Evolutionary conservation across 2,329 filamentous ascomycete species (phyloP).

Genomic region (Exophiala spinifera): DNA sequence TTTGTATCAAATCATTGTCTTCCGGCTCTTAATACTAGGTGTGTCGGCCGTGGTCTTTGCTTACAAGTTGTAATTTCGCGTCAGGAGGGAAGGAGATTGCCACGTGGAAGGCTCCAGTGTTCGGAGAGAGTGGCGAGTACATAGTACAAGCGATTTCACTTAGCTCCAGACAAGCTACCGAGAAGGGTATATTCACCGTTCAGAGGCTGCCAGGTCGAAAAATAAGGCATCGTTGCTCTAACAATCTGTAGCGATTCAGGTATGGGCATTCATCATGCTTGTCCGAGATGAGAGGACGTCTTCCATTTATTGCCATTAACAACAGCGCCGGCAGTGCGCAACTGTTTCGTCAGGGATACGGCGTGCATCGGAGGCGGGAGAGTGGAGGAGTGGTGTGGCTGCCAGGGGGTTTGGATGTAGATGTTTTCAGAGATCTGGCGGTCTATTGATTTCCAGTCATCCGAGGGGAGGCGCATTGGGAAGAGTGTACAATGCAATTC

Average conservation of each 20-base stretch:
- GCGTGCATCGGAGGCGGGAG: not conserved
- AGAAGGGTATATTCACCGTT: not conserved
- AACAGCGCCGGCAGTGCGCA: not conserved
- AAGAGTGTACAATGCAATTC: not conserved
- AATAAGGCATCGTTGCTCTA: not conserved
- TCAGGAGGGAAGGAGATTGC: slow-evolving; percentile 1
- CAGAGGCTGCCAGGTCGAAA: not conserved
- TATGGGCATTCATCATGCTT: not conserved
- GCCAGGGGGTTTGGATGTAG: not conserved
- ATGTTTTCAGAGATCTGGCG: not conserved
- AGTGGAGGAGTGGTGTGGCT: not conserved
- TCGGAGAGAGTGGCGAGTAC: not conserved
- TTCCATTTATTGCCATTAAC: not conserved
- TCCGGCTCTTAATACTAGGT: not conserved
- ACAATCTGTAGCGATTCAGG: not conserved
- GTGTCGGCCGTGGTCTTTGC: not conserved
- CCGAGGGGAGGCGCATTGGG: slow-evolving; percentile 1
- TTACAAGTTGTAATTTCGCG: slow-evolving; percentile 1
- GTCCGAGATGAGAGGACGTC: not conserved
- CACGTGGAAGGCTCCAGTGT: slow-evolving; percentile 3
- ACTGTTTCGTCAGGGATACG: not conserved
- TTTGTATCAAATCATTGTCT: slow-evolving; percentile 2
- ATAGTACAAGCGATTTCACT: not conserved
- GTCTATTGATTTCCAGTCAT: not conserved
- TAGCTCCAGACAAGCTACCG: not conserved